Percentiles rank a stretch among this genome's conserved stretches.
These are phyloP conservation scores for Guillardia theta DNA, from an alignment of 78 protist species.

Conservation along the genomic window DNA sequence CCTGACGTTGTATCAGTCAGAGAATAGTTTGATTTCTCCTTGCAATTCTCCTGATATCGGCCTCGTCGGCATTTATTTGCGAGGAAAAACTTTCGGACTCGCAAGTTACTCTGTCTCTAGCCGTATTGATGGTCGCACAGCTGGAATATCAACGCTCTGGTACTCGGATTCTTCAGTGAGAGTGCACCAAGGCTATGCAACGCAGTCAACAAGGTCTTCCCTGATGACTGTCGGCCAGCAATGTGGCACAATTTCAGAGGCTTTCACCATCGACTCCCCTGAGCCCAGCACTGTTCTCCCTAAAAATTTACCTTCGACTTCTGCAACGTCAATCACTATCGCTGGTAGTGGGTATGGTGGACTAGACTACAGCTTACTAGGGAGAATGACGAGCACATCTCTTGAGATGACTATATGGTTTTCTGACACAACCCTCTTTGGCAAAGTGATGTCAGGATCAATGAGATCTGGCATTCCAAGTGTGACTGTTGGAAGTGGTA, in stretches of 20 bases:
- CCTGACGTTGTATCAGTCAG: background rate
- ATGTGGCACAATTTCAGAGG: background rate
- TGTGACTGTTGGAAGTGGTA: too few species aligned
- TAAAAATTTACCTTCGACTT: background rate
- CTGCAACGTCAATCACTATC: background rate
- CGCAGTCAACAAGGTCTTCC: background rate
- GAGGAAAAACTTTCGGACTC: background rate
- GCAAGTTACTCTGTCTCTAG: background rate
- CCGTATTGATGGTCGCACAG: background rate
- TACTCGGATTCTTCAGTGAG: background rate
- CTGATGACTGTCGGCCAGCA: background rate
- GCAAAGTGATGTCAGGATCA: too few species aligned
- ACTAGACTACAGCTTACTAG: background rate
- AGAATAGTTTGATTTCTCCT: background rate
- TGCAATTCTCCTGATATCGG: background rate
- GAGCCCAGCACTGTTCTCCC: background rate
- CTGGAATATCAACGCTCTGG: background rate
- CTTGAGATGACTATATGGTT: background rate
- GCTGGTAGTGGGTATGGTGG: background rate
- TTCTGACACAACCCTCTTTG: too few species aligned
- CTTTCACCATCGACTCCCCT: background rate
- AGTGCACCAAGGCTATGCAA: too few species aligned
- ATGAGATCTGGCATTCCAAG: too few species aligned
- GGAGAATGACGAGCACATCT: background rate
- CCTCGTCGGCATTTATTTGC: background rate